A percentile compares a stretch with the other conserved stretches of the same genome.
These are phyloP conservation scores for Saksenaea vasiformis DNA, from an alignment of 371 early-diverging fungal genomes.

Conservation along the genomic window DNA sequence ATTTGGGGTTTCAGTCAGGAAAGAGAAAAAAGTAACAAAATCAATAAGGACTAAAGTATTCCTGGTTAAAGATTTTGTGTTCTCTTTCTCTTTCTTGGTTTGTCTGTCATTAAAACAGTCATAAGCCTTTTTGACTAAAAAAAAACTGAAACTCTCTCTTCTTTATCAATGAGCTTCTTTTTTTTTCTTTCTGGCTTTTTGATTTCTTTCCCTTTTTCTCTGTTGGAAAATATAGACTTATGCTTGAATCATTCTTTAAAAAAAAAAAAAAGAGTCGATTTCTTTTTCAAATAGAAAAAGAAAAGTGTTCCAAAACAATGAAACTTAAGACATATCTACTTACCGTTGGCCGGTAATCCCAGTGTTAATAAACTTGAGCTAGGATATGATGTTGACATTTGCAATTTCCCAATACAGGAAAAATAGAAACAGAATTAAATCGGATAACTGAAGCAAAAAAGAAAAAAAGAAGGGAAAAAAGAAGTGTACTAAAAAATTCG, in stretches of 20 bases:
- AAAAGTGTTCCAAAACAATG: background rate
- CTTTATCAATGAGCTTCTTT: background rate
- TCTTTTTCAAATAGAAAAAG: background rate
- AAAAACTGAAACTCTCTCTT: background rate
- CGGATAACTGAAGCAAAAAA: background rate
- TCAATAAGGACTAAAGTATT: background rate
- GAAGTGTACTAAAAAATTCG: background rate
- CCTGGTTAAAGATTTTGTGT: background rate
- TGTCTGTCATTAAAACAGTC: background rate
- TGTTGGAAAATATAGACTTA: background rate
- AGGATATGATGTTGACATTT: constrained; percentile 2
- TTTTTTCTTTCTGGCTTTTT: background rate
- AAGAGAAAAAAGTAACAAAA: background rate
- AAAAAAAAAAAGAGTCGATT: background rate
- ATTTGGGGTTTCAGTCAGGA: background rate
- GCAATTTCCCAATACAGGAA: constrained; percentile 1
- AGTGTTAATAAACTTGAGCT: background rate
- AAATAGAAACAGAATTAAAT: background rate
- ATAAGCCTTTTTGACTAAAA: background rate
- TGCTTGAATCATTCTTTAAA: background rate
- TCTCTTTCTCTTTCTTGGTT: background rate
- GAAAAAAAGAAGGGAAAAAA: background rate
- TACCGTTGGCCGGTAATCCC: background rate
- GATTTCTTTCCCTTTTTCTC: background rate
- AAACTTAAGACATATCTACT: background rate